phyloP scores from a whole-genome alignment of 768 basidiomycete genomes.

The Amanita subjunquillea region DNA sequence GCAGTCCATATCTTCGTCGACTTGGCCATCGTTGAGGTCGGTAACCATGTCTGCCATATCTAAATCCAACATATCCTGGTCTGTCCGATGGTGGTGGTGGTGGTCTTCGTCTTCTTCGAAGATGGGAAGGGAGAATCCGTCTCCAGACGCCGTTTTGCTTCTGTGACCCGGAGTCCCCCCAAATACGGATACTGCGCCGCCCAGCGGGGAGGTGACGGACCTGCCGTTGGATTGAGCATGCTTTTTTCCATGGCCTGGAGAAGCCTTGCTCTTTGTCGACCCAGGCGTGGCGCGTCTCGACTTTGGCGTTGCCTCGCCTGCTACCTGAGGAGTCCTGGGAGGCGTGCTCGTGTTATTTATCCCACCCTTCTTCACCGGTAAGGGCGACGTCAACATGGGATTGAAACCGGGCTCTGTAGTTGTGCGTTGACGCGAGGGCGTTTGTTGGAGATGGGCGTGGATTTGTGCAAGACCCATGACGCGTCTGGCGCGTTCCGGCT shows the following conservation, averaged over 20 bases:
- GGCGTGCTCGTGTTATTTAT: background rate
- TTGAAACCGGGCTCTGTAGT: conserved; percentile 15
- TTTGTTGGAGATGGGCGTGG: conserved; percentile 6
- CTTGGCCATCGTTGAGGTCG: conserved; percentile 44
- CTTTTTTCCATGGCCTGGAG: conserved; percentile 10
- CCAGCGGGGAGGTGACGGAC: conserved; percentile 7
- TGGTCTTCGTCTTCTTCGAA: conserved; percentile 9
- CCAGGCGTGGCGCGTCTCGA: conserved; percentile 28
- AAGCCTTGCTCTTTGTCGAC: conserved; percentile 22
- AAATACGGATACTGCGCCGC: background rate
- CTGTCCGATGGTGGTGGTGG: background rate
- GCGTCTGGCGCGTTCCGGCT: background rate
- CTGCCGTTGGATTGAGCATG: conserved; percentile 14
- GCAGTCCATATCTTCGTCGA: conserved; percentile 56
- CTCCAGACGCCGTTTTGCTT: background rate
- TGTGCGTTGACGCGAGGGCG: conserved; percentile 10
- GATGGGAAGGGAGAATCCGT: background rate
- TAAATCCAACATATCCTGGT: background rate
- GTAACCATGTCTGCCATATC: conserved; percentile 56
- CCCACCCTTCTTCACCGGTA: conserved; percentile 19
- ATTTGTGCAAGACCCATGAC: conserved; percentile 3
- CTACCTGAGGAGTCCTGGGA: background rate
- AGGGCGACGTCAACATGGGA: conserved; percentile 28
- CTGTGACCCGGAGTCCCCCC: background rate
- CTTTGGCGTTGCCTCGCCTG: conserved; percentile 10